phyloP scores from a whole-genome alignment of 1,284 basidiomycete species.

The Exobasidium rhododendri region DNA sequence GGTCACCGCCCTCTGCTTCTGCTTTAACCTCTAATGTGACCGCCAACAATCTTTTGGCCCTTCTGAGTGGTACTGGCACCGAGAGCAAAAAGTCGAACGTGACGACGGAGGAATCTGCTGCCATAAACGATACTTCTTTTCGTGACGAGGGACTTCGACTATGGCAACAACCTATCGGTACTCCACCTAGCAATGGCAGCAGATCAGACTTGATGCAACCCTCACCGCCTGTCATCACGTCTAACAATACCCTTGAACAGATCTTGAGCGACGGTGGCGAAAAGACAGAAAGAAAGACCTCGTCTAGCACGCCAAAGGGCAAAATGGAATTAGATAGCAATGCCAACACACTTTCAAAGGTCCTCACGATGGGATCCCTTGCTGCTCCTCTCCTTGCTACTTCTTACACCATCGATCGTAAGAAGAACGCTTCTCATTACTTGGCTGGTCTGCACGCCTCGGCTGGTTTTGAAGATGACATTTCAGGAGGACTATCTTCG shows the following conservation, averaged over 20 bases:
- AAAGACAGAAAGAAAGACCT: too few relatives aligned
- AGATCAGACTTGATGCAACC: too few relatives aligned
- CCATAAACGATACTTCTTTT: neutral
- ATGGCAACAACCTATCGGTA: neutral
- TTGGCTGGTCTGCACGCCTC: conserved; percentile 8
- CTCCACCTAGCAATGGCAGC: neutral
- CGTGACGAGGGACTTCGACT: neutral
- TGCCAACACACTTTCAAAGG: too few relatives aligned
- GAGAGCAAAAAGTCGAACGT: neutral
- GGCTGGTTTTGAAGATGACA: conserved; percentile 2
- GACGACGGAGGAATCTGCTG: neutral
- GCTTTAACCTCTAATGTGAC: neutral
- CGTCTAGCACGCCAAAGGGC: neutral
- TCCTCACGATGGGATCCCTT: too few relatives aligned
- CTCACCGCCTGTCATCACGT: too few relatives aligned
- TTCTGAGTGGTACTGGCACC: neutral
- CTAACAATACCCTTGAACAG: too few relatives aligned
- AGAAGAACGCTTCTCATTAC: conserved; percentile 1
- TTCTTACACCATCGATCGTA: neutral
- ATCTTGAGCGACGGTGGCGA: too few relatives aligned
- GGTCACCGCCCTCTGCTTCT: neutral
- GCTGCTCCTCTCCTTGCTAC: too few relatives aligned
- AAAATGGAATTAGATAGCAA: neutral
- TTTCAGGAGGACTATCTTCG: neutral
- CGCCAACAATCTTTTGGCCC: neutral